phyloP scores from a whole-genome alignment of 257 asterid species.

The Solanum lignicaule region DNA sequence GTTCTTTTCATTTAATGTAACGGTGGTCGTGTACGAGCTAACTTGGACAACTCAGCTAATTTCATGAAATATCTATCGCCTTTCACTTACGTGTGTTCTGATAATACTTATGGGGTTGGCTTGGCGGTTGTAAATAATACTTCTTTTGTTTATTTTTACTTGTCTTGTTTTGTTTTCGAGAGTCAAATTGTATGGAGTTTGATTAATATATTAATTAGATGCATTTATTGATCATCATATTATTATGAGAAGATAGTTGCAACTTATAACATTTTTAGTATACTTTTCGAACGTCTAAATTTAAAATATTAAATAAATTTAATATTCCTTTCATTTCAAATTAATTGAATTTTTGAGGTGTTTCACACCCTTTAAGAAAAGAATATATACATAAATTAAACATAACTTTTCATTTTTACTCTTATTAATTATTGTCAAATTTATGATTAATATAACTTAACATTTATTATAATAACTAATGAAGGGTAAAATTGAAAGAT shows the following conservation, averaged over 20 bases:
- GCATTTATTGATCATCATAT: not conserved
- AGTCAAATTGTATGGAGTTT: not conserved
- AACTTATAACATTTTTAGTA: not conserved
- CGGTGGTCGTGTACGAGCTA: not conserved
- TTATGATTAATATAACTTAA: too few relatives aligned
- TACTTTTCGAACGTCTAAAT: too few relatives aligned
- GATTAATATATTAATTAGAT: too few relatives aligned
- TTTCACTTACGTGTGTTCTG: not conserved
- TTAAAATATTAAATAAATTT: too few relatives aligned
- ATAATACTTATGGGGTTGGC: not conserved
- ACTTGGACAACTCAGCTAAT: not conserved
- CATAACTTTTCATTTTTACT: too few relatives aligned
- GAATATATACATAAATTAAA: too few relatives aligned
- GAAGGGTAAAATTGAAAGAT: not conserved
- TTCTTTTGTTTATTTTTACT: too few relatives aligned
- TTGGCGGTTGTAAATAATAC: not conserved
- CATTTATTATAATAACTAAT: not conserved
- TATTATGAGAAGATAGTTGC: not conserved
- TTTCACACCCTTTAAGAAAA: too few relatives aligned
- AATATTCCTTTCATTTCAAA: fast-evolving
- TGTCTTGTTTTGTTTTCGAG: too few relatives aligned
- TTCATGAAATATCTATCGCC: not conserved
- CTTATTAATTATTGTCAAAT: too few relatives aligned
- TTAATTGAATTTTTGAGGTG: too few relatives aligned
- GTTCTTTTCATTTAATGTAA: not conserved